Evolutionary conservation across 1,284 basidiomycete genomes (phyloP).

Genomic region (Puccinia brachypodii): DNA sequence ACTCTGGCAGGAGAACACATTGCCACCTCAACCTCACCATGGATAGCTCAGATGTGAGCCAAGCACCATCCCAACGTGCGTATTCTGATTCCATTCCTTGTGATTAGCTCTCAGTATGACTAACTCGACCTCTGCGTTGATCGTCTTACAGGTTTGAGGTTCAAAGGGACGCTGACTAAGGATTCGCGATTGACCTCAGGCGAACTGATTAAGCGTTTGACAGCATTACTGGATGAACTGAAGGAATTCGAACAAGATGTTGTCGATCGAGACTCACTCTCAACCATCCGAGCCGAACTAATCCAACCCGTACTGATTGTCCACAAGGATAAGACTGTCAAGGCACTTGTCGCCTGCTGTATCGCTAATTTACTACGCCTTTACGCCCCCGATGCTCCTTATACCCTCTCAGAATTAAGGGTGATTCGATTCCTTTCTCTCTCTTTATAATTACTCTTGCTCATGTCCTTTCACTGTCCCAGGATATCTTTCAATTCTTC

Average conservation of each 20-base stretch:
- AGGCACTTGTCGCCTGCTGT: constrained; percentile 89
- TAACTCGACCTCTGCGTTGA: neutral
- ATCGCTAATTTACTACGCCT: constrained; percentile 88
- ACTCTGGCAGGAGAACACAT: neutral
- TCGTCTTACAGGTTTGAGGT: constrained; percentile 24
- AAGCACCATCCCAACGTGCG: constrained; percentile 11
- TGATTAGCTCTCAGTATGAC: neutral
- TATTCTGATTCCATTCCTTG: neutral
- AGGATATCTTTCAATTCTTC: constrained; percentile 92
- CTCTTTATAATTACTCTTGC: neutral
- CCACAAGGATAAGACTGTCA: constrained; percentile 92
- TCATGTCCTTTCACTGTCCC: neutral
- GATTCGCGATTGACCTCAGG: constrained; percentile 16
- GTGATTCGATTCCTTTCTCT: constrained; percentile 54
- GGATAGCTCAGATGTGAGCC: constrained; percentile 18
- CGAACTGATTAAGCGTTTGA: constrained; percentile 36
- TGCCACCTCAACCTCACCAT: neutral
- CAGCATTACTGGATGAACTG: constrained; percentile 74
- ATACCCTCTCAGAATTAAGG: constrained; percentile 75
- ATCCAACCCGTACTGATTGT: constrained; percentile 76
- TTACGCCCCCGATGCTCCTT: constrained; percentile 96
- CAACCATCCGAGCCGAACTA: constrained; percentile 73
- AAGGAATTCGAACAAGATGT: constrained; percentile 81
- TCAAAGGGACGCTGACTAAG: constrained; percentile 26
- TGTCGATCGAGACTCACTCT: constrained; percentile 73